Base-by-base conservation (phyloP, 2,329 filamentous ascomycete genomes). In the Diplodia mutila region DNA sequence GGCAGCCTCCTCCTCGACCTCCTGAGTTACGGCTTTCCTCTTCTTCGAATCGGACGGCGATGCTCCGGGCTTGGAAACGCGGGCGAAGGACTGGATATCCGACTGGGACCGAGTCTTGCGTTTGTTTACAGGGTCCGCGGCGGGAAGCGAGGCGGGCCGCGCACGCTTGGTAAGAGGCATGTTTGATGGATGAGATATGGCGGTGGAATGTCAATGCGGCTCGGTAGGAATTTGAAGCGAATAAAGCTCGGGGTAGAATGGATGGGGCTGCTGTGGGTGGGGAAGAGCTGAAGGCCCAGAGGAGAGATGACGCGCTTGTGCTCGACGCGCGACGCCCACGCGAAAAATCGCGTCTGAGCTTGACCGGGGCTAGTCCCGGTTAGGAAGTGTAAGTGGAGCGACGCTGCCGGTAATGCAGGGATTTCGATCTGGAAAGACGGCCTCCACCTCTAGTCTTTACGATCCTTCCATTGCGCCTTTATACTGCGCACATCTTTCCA, bases 1-100 rank as follows among this genome's bases (percentile, higher is more conserved):
- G 34, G 39, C 37, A 1, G n/a, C 25, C 4, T 63, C 66, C 34
- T 63, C 49, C 18, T 54, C 57, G 25, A 8, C 51, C 37, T 64
- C 39, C 46, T 67, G 65, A 3, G 55, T 27, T 2, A 18, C 12
- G 8, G 66, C 66, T 39, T 67, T 67, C 46, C 66, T 63, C 51
- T 67, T 67, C 37, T 67, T 67, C 7, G 57, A 64, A 4, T 54
- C 57, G 5, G 59, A 25, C 7, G 51, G 49, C 23, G 57, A 51
- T 18, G 37, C 25, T 4, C 29, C 32, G 6, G 66, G 46, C 23
- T 67, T 67, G 9, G 57, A 61, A 3, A 39, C 51, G 12, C 66
- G 66, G 25, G 57, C 57, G 57, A 67, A 67, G 27, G 48, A 39
- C 42, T 67, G 57, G 49, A 67, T 67, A 57, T 61, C 57, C n/a